phyloP scores from a whole-genome alignment of 768 basidiomycete genomes.

The Termitomyces heimii region DNA sequence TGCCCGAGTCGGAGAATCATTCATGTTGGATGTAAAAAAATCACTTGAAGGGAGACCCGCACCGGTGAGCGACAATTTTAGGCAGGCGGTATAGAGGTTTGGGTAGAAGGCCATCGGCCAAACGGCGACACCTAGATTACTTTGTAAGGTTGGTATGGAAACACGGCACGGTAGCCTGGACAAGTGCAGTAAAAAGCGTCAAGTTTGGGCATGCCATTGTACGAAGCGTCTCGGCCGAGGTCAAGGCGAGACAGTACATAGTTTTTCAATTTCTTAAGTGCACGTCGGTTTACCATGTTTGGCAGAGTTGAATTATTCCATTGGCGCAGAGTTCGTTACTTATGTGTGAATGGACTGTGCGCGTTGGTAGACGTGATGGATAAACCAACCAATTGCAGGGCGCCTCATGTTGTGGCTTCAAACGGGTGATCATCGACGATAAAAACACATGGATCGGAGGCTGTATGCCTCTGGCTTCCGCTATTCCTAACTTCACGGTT shows the following conservation, averaged over 20 bases:
- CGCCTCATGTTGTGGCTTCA: neutral
- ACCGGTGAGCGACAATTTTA: neutral
- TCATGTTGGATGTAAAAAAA: neutral
- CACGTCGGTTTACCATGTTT: neutral
- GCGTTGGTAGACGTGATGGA: neutral
- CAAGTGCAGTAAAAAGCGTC: neutral
- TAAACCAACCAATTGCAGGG: neutral
- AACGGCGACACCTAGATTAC: neutral
- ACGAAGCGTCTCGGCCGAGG: neutral
- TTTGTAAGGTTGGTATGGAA: neutral
- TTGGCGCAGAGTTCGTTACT: neutral
- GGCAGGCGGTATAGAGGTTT: neutral
- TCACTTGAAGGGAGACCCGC: neutral
- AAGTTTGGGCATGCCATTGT: neutral
- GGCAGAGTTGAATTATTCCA: neutral
- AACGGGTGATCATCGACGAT: neutral
- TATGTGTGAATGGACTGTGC: neutral
- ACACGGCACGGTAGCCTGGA: neutral
- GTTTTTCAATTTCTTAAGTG: neutral
- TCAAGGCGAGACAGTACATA: neutral
- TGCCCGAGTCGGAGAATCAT: constrained; percentile 1
- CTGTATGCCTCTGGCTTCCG: neutral
- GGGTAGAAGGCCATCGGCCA: neutral
- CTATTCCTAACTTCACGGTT: constrained; percentile 3
- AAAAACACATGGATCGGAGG: neutral